Evolutionary conservation across 345 rosid genomes (phyloP).

Genomic region (Xanthoceras sorbifolium): DNA sequence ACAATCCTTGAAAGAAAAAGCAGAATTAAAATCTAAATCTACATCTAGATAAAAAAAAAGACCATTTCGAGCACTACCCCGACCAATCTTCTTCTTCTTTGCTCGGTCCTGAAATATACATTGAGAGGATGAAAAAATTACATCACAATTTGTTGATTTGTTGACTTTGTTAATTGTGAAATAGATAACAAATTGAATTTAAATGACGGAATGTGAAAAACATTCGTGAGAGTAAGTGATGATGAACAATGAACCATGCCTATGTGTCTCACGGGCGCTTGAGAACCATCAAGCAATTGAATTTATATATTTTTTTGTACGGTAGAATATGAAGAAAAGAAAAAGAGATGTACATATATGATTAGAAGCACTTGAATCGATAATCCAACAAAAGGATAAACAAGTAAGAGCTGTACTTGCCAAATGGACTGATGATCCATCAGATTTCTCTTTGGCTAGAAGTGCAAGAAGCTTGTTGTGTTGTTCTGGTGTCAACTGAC

Average conservation of each 20-base stretch:
- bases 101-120: background rate
- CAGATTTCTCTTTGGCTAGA: background rate
- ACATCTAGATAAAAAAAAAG: background rate
- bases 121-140: background rate
- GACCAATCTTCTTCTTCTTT: background rate
- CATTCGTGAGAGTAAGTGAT: background rate
- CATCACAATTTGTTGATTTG: slow-evolving; percentile 6
- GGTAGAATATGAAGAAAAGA: background rate
- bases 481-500: background rate
- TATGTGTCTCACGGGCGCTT: background rate
- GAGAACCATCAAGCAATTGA: background rate
- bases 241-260: background rate
- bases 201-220: background rate
- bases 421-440: background rate
- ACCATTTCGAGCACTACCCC: background rate
- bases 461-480: background rate
- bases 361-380: background rate
- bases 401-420: background rate
- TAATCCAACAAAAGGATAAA: background rate
- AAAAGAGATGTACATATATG: slow-evolving; percentile 2
- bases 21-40: background rate
- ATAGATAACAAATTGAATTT: background rate
- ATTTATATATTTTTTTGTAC: background rate
- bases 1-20: slow-evolving; percentile 1
- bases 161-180: background rate